Percentiles rank a stretch among this genome's conserved stretches.
Conservation (phyloP, 176 grass and related monocot species). For the Secale cereale region DNA sequence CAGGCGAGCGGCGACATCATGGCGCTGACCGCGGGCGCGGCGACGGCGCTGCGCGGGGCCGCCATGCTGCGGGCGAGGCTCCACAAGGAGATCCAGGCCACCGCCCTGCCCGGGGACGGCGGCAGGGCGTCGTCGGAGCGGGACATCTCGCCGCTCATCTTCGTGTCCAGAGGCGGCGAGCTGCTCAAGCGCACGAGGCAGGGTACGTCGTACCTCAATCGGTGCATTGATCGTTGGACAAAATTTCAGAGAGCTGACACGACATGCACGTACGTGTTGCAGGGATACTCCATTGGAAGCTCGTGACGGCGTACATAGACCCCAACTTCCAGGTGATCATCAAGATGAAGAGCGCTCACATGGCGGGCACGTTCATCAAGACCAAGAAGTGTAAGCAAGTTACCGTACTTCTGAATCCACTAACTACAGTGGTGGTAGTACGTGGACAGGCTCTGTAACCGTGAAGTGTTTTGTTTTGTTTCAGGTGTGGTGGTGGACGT, state of each 20-base stretch:
- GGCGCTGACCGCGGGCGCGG: conserved; percentile 86
- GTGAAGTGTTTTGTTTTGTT: neutral
- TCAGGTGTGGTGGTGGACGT: conserved; percentile 68
- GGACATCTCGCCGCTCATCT: conserved; percentile 59
- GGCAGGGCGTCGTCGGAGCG: conserved; percentile 48
- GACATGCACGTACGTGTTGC: neutral
- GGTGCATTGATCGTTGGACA: neutral
- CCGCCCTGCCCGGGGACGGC: conserved; percentile 33
- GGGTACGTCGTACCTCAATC: conserved; percentile 16
- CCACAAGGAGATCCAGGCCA: conserved; percentile 69
- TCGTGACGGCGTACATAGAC: conserved; percentile 69
- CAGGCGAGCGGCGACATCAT: conserved; percentile 85
- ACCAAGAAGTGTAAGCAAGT: conserved; percentile 77
- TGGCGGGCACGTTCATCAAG: conserved; percentile 87
- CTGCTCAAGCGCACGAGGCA: conserved; percentile 93
- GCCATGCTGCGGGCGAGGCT: conserved; percentile 83
- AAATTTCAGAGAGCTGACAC: neutral
- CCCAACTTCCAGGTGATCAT: conserved; percentile 67
- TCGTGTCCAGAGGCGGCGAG: conserved; percentile 76
- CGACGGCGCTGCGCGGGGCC: conserved; percentile 80
- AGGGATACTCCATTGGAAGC: conserved; percentile 83
- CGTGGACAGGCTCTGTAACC: too few species aligned
- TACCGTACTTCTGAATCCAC: too few species aligned
- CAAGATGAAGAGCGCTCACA: conserved; percentile 91
- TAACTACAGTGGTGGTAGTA: too few species aligned